Percentiles rank a stretch among this genome's conserved stretches.
phyloP scores from a whole-genome alignment of 257 asterid genomes.

The Mitragyna speciosa region DNA sequence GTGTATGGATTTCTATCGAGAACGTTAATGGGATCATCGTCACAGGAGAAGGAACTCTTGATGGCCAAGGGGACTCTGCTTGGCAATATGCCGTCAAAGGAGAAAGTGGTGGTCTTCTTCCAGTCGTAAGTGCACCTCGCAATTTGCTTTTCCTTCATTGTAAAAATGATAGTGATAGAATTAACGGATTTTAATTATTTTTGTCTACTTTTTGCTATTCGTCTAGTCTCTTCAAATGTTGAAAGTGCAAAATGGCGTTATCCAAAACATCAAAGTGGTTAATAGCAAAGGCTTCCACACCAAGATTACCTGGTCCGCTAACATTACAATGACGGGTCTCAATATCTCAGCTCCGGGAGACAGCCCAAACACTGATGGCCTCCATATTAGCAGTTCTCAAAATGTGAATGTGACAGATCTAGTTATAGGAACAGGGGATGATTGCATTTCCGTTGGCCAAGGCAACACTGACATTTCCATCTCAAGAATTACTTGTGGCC shows the following conservation, averaged over 20 bases:
- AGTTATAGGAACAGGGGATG: constrained; percentile 42
- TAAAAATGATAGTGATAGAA: background rate
- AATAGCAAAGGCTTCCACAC: constrained; percentile 21
- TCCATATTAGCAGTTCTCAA: constrained; percentile 17
- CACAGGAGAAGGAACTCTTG: constrained; percentile 61
- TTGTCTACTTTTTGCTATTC: background rate
- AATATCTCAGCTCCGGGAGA: constrained; percentile 9
- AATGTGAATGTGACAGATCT: constrained; percentile 9
- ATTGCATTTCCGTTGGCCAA: constrained; percentile 54
- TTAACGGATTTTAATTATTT: background rate
- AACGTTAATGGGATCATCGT: constrained; percentile 36
- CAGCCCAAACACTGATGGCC: constrained; percentile 26
- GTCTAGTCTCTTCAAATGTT: constrained; percentile 10
- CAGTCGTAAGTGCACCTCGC: constrained; percentile 17
- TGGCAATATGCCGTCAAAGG: constrained; percentile 41
- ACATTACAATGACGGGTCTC: constrained; percentile 4
- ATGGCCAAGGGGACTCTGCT: constrained; percentile 43
- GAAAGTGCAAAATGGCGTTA: background rate
- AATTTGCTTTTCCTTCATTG: background rate
- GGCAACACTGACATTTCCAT: constrained; percentile 37
- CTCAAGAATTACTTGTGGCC: constrained; percentile 43
- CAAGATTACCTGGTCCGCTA: constrained; percentile 1
- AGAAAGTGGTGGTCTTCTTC: constrained; percentile 27
- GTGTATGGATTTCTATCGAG: constrained; percentile 48
- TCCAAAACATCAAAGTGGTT: background rate